These are phyloP conservation scores for Lachnellula willkommii DNA, from an alignment of 2,329 filamentous ascomycete genomes.

Conservation along the genomic window DNA sequence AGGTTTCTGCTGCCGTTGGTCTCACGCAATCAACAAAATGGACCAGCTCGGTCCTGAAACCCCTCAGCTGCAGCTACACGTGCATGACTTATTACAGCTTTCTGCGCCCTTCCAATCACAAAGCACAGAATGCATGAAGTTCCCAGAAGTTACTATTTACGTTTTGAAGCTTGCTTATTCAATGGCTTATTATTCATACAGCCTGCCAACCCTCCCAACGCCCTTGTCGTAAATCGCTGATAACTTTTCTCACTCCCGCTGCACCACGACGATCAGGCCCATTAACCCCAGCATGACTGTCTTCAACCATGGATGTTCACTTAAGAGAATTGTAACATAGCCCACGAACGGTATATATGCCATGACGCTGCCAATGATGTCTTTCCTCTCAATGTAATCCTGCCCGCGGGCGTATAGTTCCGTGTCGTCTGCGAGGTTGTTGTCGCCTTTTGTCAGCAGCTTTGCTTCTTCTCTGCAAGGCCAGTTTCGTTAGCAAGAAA, in stretches of 20 bases:
- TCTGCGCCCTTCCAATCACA: neutral
- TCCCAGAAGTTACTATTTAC: too few species aligned
- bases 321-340: constrained; percentile 93
- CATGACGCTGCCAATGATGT: constrained; percentile 89
- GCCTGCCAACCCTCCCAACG: constrained; percentile 23
- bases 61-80: too few species aligned
- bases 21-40: too few species aligned
- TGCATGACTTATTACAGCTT: too few species aligned
- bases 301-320: constrained; percentile 96
- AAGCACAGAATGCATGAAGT: neutral
- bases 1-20: too few species aligned
- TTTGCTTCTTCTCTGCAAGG: constrained; percentile 49
- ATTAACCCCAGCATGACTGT: constrained; percentile 90
- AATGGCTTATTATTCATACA: constrained; percentile 13
- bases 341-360: constrained; percentile 92
- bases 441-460: constrained; percentile 94
- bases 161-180: neutral
- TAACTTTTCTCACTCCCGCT: constrained; percentile 61
- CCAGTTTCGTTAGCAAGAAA: constrained; percentile 2
- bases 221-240: constrained; percentile 4
- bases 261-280: constrained; percentile 87
- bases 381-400: constrained; percentile 77
- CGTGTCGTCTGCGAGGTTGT: constrained; percentile 89
- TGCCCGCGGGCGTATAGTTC: constrained; percentile 84
- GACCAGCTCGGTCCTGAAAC: too few species aligned